These are phyloP conservation scores for Entomortierella parvispora DNA, from an alignment of 192 early-diverging fungal species.

Conservation along the genomic window DNA sequence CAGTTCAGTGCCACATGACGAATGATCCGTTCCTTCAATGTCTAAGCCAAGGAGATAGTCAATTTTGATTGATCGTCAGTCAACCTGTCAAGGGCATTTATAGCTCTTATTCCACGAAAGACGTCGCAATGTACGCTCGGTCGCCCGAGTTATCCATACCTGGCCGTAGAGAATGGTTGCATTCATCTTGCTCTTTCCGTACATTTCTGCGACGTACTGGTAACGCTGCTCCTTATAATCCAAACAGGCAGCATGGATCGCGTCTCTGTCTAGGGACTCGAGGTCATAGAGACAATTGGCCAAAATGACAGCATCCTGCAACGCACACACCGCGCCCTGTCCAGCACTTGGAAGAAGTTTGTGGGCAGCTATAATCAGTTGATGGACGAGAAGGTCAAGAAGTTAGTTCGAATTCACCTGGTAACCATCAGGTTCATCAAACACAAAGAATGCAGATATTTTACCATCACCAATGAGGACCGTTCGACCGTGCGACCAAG, in stretches of 20 bases:
- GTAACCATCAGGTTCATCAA: not conserved
- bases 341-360: constrained; percentile 23
- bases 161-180: constrained; percentile 10
- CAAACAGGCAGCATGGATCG: constrained; percentile 5
- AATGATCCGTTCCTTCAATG: not conserved
- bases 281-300: constrained; percentile 26
- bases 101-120: not conserved
- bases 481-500: constrained; percentile 15
- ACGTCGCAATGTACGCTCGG: not conserved
- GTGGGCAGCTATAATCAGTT: not conserved
- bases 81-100: not conserved
- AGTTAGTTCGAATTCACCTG: not conserved
- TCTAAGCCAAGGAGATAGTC: not conserved
- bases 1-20: constrained; percentile 16
- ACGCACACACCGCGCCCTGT: constrained; percentile 12
- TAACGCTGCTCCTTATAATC: constrained; percentile 7
- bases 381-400: not conserved
- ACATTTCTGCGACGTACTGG: not conserved
- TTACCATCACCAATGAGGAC: constrained; percentile 18
- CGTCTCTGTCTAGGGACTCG: not conserved
- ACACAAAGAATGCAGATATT: not conserved
- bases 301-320: constrained; percentile 26
- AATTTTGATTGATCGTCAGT: not conserved
- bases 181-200: not conserved
- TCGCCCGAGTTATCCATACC: constrained; percentile 1